phyloP scores from a whole-genome alignment of 2,329 filamentous ascomycete species.

The Ilyonectria mors-panacis region DNA sequence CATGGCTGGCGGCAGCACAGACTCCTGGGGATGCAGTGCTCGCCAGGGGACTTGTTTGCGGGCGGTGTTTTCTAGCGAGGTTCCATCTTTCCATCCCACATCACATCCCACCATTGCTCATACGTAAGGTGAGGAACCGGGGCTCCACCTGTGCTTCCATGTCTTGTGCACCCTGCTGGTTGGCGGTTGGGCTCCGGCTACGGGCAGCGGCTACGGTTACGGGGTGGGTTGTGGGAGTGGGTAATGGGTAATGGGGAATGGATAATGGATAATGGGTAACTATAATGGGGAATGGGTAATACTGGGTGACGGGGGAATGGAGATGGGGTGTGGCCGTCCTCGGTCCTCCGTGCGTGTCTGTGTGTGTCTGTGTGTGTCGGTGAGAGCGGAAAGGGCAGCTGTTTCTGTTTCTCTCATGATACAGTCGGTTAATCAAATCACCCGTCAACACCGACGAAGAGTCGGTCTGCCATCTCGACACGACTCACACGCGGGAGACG shows the following conservation, averaged over 20 bases:
- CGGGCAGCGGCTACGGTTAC: constrained; percentile 15
- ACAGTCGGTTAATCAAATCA: constrained; percentile 3
- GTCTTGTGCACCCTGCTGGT: constrained; percentile 12
- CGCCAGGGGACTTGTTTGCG: constrained; percentile 13
- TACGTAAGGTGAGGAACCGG: constrained; percentile 15
- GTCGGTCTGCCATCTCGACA: background rate
- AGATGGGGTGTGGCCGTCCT: background rate
- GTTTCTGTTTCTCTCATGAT: background rate
- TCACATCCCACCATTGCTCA: constrained; percentile 21
- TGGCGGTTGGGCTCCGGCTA: constrained; percentile 9
- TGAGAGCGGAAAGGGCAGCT: constrained; percentile 20
- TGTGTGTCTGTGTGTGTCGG: constrained; percentile 19
- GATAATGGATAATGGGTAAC: background rate
- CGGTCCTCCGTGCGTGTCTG: constrained; percentile 10
- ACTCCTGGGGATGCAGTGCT: constrained; percentile 24
- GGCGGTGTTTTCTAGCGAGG: constrained; percentile 31
- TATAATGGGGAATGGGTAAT: background rate
- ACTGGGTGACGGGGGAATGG: background rate
- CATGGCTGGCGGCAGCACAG: constrained; percentile 27
- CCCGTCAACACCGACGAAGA: background rate
- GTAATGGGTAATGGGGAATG: constrained; percentile 1
- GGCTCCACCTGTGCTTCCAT: constrained; percentile 22
- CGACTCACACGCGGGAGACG: background rate
- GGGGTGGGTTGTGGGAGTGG: constrained; percentile 18
- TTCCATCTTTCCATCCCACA: constrained; percentile 28